Evolutionary conservation across 78 protist genomes (phyloP).

Genomic region (Dictyostelium firmibasis): DNA sequence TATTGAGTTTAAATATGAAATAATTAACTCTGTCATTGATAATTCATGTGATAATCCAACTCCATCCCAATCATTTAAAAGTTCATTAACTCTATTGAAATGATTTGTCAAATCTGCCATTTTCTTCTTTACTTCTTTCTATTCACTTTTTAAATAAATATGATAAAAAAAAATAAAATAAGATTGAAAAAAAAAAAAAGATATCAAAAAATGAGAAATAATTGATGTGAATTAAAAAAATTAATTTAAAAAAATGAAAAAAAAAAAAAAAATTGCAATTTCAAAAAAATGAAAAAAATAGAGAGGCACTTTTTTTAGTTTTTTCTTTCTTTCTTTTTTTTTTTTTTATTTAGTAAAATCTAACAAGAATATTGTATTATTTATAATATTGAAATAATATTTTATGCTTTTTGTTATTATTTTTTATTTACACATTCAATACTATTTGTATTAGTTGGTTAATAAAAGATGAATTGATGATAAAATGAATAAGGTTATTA

Average conservation of each 20-base stretch:
- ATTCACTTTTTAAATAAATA: background rate
- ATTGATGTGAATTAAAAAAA: background rate
- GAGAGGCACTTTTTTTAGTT: no score
- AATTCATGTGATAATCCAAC: background rate
- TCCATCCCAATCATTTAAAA: slow-evolving; percentile 31
- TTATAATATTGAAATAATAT: no score
- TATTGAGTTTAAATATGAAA: background rate
- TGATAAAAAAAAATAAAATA: background rate
- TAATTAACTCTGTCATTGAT: slow-evolving; percentile 24
- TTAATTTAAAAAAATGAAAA: background rate
- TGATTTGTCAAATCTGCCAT: slow-evolving; percentile 10
- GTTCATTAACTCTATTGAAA: slow-evolving; percentile 19
- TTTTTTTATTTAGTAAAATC: no score
- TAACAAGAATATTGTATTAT: no score
- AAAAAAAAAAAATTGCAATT: background rate
- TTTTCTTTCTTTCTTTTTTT: no score
- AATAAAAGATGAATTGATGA: background rate
- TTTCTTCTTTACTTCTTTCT: background rate
- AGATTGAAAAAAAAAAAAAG: background rate
- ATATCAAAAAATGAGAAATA: background rate
- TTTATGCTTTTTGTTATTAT: background rate
- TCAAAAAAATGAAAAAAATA: background rate
- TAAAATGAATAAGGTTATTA: background rate
- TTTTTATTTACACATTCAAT: background rate
- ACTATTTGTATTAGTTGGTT: background rate